Base-by-base conservation (phyloP, 139 green algal species). In the Auxenochlorella protothecoides region DNA sequence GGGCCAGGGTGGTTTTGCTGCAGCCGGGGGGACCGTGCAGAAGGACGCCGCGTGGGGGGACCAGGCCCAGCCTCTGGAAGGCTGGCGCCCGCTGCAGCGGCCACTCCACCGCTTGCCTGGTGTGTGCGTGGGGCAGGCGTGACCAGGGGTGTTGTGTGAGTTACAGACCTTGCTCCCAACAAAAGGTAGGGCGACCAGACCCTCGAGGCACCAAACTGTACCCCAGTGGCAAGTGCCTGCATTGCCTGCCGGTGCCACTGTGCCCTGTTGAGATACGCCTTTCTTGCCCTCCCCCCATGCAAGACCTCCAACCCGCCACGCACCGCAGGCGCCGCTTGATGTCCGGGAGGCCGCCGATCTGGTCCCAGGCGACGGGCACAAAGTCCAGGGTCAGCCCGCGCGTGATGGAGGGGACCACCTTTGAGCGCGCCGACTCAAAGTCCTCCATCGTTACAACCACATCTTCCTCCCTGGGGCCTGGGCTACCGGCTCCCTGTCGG, bases 21-120 rank as follows among this genome's bases (percentile, higher is more conserved):
- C 91, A 96, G 44, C 91, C 89, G 27, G 92, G 92, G 4, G 91
- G 89, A 0, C 92, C 92, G 59, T 96, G 86, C 63, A 97, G 86
- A 68, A 97, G 84, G 62, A 96, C 84, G 3, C 92, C 92, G 0
- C 89, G 78, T 3, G 89, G 85, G 4, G 89, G 76, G 3, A 62
- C 59, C 5, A 96, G 79, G 7, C 88, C 87, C 62, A 97, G 81
- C 4, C 88, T 80, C 59, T 79, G 11, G 65, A 96, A 97, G 3
- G 85, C 83, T 0, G 77, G 79, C 13, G 79, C 69, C 68, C 91
- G 85, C 63, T 73, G 65, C 63, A 97, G 76, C 10, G 91, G 91
- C 91, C 91, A 96, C 68, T 93, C 86, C 61, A 93, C 85, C 8
- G 85, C 85, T 74, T 94, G 88, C 66, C 71, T 72, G 68, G 56